Evolutionary conservation across 306 rosid species (phyloP).

Genomic region (Comarum palustre): DNA sequence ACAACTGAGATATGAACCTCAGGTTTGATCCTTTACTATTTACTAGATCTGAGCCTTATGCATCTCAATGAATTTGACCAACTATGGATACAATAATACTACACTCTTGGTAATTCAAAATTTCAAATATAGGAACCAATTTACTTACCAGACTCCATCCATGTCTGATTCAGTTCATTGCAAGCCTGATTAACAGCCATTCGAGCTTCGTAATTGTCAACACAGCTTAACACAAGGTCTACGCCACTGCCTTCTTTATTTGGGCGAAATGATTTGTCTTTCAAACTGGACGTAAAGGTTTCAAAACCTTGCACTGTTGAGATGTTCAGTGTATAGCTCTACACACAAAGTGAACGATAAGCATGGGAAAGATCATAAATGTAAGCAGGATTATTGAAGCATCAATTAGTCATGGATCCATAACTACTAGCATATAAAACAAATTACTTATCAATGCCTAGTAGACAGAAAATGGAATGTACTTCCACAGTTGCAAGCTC

Average conservation of each 20-base stretch:
- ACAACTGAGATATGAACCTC: not conserved
- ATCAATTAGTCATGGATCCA: not conserved
- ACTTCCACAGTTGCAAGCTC: not conserved
- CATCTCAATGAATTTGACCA: not conserved
- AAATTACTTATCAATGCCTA: not conserved
- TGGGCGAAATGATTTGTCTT: constrained; percentile 67
- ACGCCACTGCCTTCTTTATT: constrained; percentile 74
- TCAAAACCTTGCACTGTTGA: constrained; percentile 89
- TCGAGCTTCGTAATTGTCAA: constrained; percentile 98
- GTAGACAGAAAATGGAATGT: not conserved
- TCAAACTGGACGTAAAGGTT: constrained; percentile 70
- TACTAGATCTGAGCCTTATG: not conserved
- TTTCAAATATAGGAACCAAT: not conserved
- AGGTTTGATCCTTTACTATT: not conserved
- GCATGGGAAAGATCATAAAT: constrained; percentile 16
- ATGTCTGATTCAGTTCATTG: constrained; percentile 90
- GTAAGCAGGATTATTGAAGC: not conserved
- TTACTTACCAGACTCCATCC: constrained; percentile 90
- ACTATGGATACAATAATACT: not conserved
- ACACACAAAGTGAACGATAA: constrained; percentile 34
- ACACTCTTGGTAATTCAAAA: constrained; percentile 6
- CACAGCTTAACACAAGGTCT: constrained; percentile 94
- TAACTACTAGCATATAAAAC: not conserved
- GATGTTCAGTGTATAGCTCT: constrained; percentile 94
- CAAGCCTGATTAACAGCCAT: constrained; percentile 99